A percentile compares a stretch with the other conserved stretches of the same genome.
Conservation (phyloP, 306 rosid species). For the Carpinus fangiana region DNA sequence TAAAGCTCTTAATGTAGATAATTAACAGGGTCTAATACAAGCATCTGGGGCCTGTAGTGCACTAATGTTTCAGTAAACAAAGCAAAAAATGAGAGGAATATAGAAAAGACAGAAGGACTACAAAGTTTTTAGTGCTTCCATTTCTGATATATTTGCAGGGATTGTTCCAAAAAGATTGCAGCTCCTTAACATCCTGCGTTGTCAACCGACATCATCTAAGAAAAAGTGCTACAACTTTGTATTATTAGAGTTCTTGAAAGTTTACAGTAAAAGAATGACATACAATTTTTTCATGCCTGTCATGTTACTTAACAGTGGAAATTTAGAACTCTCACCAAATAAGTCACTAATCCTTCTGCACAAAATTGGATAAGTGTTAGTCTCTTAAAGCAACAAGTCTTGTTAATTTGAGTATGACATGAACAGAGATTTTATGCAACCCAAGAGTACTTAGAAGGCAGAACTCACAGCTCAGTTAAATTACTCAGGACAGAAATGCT, state of each 20-base stretch:
- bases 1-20: background rate
- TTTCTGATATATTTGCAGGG: conserved; percentile 7
- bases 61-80: background rate
- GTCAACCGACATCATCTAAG: background rate
- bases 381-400: background rate
- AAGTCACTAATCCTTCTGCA: conserved; percentile 34
- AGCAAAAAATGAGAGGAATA: background rate
- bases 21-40: background rate
- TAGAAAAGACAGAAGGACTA: background rate
- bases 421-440: background rate
- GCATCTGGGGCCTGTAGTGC: background rate
- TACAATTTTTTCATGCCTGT: conserved; percentile 16
- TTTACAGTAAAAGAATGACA: background rate
- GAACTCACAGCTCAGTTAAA: conserved; percentile 30
- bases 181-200: conserved; percentile 33
- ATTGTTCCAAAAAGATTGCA: conserved; percentile 27
- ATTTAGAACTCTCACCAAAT: conserved; percentile 18
- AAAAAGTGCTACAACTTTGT: background rate
- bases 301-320: conserved; percentile 23
- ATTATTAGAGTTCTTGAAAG: background rate
- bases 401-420: background rate
- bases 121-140: background rate
- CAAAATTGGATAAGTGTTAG: background rate
- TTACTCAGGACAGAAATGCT: conserved; percentile 25
- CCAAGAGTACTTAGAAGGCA: background rate